Conservation (phyloP, 2,329 filamentous ascomycete species). For the Sporothrix dimorphospora region DNA sequence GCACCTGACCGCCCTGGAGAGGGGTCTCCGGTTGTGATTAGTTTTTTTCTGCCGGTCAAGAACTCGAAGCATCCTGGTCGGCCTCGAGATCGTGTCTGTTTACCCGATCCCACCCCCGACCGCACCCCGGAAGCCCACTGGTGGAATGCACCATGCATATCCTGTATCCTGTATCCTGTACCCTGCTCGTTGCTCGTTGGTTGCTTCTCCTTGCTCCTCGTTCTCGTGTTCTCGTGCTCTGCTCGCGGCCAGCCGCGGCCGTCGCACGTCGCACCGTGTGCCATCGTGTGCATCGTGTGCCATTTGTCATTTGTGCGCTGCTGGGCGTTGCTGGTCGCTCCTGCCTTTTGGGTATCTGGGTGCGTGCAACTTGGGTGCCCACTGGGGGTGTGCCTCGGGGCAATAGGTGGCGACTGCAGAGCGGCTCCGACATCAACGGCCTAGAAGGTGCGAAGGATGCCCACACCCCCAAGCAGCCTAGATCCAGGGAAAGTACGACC, state of each 20-base stretch:
- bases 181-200: neutral
- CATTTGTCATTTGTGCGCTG: neutral
- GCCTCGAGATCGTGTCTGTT: neutral
- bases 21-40: neutral
- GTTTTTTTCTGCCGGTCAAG: neutral
- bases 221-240: neutral
- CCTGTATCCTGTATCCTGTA: no score
- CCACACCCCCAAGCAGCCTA: neutral
- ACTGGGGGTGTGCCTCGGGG: no score
- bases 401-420: slow-evolving; percentile 29
- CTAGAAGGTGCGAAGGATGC: slow-evolving; percentile 10
- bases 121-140: neutral
- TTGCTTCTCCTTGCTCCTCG: neutral
- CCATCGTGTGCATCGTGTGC: neutral
- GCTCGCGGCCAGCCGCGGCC: neutral
- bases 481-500: neutral
- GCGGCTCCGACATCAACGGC: slow-evolving; percentile 28
- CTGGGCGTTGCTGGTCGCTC: neutral
- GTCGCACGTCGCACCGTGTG: slow-evolving; percentile 12
- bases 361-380: neutral
- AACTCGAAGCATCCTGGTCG: neutral
- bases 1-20: neutral
- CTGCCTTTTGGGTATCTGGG: neutral
- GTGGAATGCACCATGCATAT: neutral
- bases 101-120: neutral